Base-by-base conservation (phyloP, 805 yeast genomes). In the Lachancea sp. region DNA sequence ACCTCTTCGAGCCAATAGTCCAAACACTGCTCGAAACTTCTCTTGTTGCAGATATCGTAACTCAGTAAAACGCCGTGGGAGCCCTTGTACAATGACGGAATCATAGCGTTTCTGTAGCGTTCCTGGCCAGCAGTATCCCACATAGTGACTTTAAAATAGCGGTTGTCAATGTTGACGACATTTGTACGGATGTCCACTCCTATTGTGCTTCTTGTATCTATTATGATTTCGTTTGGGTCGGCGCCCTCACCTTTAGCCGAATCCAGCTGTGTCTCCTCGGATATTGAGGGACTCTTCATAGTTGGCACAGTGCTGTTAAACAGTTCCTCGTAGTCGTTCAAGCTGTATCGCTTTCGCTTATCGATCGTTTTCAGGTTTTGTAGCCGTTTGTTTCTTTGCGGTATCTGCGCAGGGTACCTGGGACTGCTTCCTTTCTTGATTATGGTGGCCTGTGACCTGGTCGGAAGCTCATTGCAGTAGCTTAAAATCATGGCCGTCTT, bases 71-170 rank as follows among this genome's bases (percentile, higher is more conserved):
- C 63, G 3, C 76, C 77, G 43, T 73, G 68, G 7, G 76, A 68
- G n/a, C 71, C 72, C 54, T 70, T 68, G 52, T 72, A 73, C 22
- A 73, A 45, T 2, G 71, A 63, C 7, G 76, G 74, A 33, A 71
- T 68, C 56, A 63, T 58, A 5, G 72, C 71, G 38, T 73, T 71
- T 48, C 73, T 60, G 47, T 69, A 73, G 41, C 76, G 59, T 51
- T 73, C 77, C 56, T 73, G 77, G 3, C 78, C 78, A 3, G 78
- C 78, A 12, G 77, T 72, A 50, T 72, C 77, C 77, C 77, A 73
- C 43, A 73, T 53, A 8, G 68, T 68, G 12, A 72, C 65, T 50
- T 72, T 72, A 58, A 71, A 72, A 38, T 60, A 60, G 36, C 69
- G 57, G 19, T 71, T 68, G 51, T 71, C 75, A 13, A 73, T 68